phyloP scores from a whole-genome alignment of 2,329 filamentous ascomycete genomes.

The Aspergillus fructus region DNA sequence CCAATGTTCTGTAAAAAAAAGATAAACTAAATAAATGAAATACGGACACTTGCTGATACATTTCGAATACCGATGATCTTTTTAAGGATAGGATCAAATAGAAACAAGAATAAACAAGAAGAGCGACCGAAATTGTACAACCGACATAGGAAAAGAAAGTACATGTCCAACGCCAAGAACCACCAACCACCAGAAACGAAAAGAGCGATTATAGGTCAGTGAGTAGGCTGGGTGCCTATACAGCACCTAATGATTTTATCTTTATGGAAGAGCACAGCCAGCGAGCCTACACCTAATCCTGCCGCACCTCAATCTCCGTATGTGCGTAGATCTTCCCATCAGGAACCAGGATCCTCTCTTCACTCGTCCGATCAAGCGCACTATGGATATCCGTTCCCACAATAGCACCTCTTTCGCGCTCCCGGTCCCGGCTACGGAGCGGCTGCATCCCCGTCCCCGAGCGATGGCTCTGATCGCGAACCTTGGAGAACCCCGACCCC shows the following conservation, averaged over 20 bases:
- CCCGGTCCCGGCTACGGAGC: not conserved
- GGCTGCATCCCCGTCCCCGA: not conserved
- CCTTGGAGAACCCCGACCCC: conserved; percentile 29
- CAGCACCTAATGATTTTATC: too few relatives aligned
- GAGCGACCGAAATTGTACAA: not conserved
- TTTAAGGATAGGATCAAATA: not conserved
- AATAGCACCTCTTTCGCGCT: not conserved
- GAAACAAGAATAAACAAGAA: not conserved
- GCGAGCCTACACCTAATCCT: not conserved
- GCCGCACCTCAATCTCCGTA: conserved; percentile 29
- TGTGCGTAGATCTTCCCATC: conserved; percentile 31
- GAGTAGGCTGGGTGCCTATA: too few relatives aligned
- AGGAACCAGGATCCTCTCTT: conserved; percentile 32
- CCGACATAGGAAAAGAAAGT: not conserved
- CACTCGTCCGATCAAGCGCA: conserved; percentile 18
- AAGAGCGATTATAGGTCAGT: too few relatives aligned
- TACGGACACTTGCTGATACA: too few relatives aligned
- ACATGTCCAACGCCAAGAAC: not conserved
- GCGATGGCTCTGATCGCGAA: conserved; percentile 17
- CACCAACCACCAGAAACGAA: too few relatives aligned
- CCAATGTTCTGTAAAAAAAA: not conserved
- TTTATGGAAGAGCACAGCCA: too few relatives aligned
- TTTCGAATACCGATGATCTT: too few relatives aligned
- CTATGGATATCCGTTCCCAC: conserved; percentile 25
- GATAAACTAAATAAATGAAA: not conserved